Base-by-base conservation (phyloP, 2,329 filamentous ascomycete genomes). In the Claviceps lovelessii region DNA sequence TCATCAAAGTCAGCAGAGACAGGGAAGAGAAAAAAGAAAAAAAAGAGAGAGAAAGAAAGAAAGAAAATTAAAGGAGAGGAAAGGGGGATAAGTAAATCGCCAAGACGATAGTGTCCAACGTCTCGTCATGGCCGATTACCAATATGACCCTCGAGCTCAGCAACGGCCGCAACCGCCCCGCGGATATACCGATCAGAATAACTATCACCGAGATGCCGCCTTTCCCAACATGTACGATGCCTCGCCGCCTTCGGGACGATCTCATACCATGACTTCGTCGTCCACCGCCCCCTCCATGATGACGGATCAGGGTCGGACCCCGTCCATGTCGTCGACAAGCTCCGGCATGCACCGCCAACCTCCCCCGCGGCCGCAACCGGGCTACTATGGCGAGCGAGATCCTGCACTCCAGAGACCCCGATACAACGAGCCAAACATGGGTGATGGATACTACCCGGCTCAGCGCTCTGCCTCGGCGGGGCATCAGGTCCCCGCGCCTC, bases 181-280 rank as follows among this genome's bases (percentile, higher is more conserved):
- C 55, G 72, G 76, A 61, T 77, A 79, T 76, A 75, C 61, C 60
- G 72, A 76, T 56, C 66, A 70, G 54, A 73, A 75, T 59, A 77
- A 77, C 66, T 77, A 76, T 65, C 88, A 93, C 72, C 86, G 93
- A 73, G 90, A 98, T 80, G 88, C 89, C 62, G 93, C 91, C 61
- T 98, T 94, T 71, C 89, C 87, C 61, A 91, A 91, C 72, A 97
- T 97, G 67, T 98, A 97, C 68, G 93, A 91, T 62, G 84, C 83
- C 60, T 80, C 88, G 60, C 90, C 88, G 60, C 89, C 89, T 49
- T 82, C 88, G 49, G 91, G 91, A 56, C 85, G 93, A 68, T 94
- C 90, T 56, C 90, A 96, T 66, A 96, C 91, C 31, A 96, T 97
- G 90, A 93, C 85, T 59, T 90, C 87, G 55, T 84, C 89, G 60